Evolutionary conservation across 257 asterid species (phyloP), one percentile per base, ranked within the genome.

Genomic region (Hygrophila difformis): DNA sequence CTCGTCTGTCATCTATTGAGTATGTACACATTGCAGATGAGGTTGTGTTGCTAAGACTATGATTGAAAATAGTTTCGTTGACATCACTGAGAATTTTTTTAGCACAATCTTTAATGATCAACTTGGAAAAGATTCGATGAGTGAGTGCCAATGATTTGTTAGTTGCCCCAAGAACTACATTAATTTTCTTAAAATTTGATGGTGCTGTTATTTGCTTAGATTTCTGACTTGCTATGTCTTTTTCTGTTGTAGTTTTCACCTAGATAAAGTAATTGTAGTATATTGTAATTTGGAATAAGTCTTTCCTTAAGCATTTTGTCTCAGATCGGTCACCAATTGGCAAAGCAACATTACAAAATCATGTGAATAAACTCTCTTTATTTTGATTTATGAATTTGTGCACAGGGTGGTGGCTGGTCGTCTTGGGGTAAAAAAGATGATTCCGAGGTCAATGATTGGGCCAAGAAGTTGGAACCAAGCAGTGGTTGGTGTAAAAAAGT

Each of bases 381-480:
- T 22, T 26, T 26, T 3, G 21, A 49, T 56, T 35, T 26, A 35
- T 42, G 8, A 4, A 5, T 13, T 22, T 50, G 28, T 62, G 39
- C 44, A 44, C 63, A 64, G 75, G 64, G 48, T 55, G 60, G 18
- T 47, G 23, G 37, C 9, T 64, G 76, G 76, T 65, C 83, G 35
- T 47, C 73, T 33, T 67, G 78, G 84, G 70, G 65, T 14, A 51
- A 57, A 14, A 41, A 40, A 24, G 59, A 21, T 18, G 67, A 47
- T 37, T 33, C 54, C 33, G 50, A 20, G 15, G 61, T 14, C 16
- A 46, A 35, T 22, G 59, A 29, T 16, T 55, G 52, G 60, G 17
- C 33, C 11, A 34, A 42, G 23, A 55, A 38, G 56, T 60, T 22
- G 9, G 41, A 21, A 49, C 24, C 16, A 59, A 42, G 33, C 10